Conservation (phyloP, 805 yeast species). For the Saturnispora saitoi region DNA sequence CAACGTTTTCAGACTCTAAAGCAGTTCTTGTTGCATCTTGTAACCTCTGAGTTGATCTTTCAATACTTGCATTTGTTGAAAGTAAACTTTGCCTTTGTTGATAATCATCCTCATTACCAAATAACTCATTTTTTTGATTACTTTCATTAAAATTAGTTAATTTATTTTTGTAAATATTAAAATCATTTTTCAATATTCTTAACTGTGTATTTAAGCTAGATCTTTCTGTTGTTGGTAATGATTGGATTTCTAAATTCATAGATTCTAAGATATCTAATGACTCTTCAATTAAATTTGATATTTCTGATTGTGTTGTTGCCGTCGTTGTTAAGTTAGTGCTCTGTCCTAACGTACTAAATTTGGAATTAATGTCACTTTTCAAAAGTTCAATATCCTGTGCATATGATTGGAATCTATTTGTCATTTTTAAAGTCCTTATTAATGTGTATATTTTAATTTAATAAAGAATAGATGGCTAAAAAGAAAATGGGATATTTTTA, state of each 20-base stretch:
- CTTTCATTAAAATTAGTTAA: slow-evolving; percentile 55
- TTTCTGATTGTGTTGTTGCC: neutral
- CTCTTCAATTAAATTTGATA: slow-evolving; percentile 50
- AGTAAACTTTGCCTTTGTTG: slow-evolving; percentile 75
- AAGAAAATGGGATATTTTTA: neutral
- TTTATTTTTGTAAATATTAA: slow-evolving; percentile 46
- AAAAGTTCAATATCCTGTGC: slow-evolving; percentile 6
- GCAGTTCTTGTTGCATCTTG: slow-evolving; percentile 87
- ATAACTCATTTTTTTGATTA: slow-evolving; percentile 62
- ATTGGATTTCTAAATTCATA: slow-evolving; percentile 78
- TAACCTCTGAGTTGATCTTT: slow-evolving; percentile 72
- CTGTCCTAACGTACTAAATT: neutral
- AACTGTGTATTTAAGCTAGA: slow-evolving; percentile 66
- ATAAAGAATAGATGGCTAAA: neutral
- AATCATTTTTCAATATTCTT: slow-evolving; percentile 58
- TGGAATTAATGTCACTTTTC: slow-evolving; percentile 1
- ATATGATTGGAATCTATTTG: slow-evolving; percentile 5
- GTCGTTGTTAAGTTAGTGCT: neutral
- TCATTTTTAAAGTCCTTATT: neutral
- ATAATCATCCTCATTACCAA: slow-evolving; percentile 33
- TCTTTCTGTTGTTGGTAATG: slow-evolving; percentile 66
- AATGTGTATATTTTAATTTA: neutral
- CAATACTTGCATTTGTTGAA: slow-evolving; percentile 69
- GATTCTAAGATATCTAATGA: slow-evolving; percentile 76
- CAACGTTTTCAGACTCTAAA: slow-evolving; percentile 83